Base-by-base conservation (phyloP, 306 rosid genomes). In the Prunus fruticosa region DNA sequence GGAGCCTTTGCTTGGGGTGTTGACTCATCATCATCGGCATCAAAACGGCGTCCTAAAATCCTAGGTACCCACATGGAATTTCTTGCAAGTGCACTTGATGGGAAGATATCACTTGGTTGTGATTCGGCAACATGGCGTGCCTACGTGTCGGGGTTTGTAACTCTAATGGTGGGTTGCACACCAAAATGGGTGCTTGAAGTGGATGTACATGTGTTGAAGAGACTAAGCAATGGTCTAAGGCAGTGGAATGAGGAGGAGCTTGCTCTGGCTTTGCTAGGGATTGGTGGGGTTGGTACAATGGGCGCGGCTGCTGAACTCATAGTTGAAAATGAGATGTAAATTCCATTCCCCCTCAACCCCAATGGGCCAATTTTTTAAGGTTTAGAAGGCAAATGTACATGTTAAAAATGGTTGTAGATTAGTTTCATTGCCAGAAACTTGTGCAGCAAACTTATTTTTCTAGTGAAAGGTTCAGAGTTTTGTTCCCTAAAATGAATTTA, bases 1-100 rank as follows among this genome's bases (percentile, higher is more conserved):
- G 97, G 99, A 13, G 91, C 96, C 54, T 92, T 92, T 75, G 97
- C 90, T 30, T 95, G 97, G 98, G 99, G 99, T 30, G 85, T 88
- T 46, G 97, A 95, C 78, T 95, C 97, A 47, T 87, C 92, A 66
- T 88, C 97, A 20, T 79, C 92, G 8, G 93, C 91, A 66, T 89
- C 99, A 50, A 92, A 87, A 76, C 81, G 97, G 8, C 97, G 97
- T 62, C 96, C 87, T 10, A 91, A 89, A 65, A 84, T 92, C 82
- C 86, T 95, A 27, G 89, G 89, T 15, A 79, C 71, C 71, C 98
- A 95, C 81, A 84, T 95, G 93, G 89, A 92, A 80, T 95, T 95
- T 85, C 87, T 95, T n/a, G 98, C 98, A 4, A 87, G 97, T 78
- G 97, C 93, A 60, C 90, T 92, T 41, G 93, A 92, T 66, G 96